Base-by-base conservation (phyloP, 1,284 basidiomycete species). In the Ganoderma boninense region DNA sequence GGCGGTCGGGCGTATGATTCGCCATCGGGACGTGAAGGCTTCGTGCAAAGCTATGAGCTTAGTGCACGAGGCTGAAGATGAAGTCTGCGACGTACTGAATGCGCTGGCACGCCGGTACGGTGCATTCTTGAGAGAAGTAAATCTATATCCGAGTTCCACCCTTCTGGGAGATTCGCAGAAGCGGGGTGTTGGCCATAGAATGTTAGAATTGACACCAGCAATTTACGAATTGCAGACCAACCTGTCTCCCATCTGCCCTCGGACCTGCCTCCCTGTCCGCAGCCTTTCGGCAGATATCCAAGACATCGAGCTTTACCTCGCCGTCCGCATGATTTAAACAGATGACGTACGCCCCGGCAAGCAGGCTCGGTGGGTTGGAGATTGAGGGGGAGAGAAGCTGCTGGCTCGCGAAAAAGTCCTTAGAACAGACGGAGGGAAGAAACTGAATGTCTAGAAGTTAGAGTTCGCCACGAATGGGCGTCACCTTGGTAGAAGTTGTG, bases 381-480 rank as follows among this genome's bases (percentile, higher is more conserved):
- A 38, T 20, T 10, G 8, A 40, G n/a, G 29, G 40, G 60, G 14
- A 18, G 14, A 16, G 40, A 38, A 40, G 23, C 60, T 23, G 40
- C 23, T 40, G 16, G 38, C 23, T 29, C n/a, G 40, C n/a, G n/a
- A n/a, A 7, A 7, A 10, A 23, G 43, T 14, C 16, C 13, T 20
- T 29, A 38, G 23, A 14, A 18, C 20, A 59, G 57, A 23, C 11
- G 29, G 16, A 7, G 57, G 60, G 60, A 26, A 23, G 20, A 26
- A 13, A 26, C 20, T 61, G 60, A 20, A 26, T 35, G 32, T 52
- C 14, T 23, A 52, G 26, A 52, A 40, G 40, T 42, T 62, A 62
- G 60, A 62, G 60, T 62, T 62, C 40, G 60, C 40, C 23, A 6
- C 23, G 40, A 44, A 42, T 44, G 60, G 60, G 60, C 60, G 60